Evolutionary conservation across 2,329 filamentous ascomycete species (phyloP), one percentile per base, ranked within the genome.

Genomic region (Truncatella angustata): DNA sequence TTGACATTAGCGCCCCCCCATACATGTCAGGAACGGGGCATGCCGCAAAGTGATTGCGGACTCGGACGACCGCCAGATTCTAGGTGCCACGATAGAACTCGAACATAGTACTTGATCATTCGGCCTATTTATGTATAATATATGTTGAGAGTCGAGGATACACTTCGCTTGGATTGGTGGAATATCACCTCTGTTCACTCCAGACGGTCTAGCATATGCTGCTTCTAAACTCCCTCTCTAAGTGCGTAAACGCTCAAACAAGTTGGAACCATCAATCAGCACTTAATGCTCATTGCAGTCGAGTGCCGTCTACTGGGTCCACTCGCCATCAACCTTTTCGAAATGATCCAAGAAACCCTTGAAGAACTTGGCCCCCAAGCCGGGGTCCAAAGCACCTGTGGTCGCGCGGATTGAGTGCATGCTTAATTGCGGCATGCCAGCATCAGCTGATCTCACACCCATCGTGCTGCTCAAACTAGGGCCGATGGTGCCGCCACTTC

Each of bases 351-450:
- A 81, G 70, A 96, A 96, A 2, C 87, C 91, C 76, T 90, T 88
- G 74, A 96, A 97, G 59, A 91, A 83, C 72, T 90, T 86, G 16
- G 94, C 88, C 4, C 92, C 93, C 58, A 97, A 73, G 0, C 93
- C 93, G 0, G 93, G 93, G 65, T 97, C 93, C 58, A 92, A 69
- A 34, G 82, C 81, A 2, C 93, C 93, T 0, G 90, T 96, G 0
- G 91, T 96, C 0, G 93, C 93, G 23, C 93, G 81, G 59, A 97
- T 88, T 49, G 85, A 90, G 70, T 97, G 93, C 93, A 97, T 97
- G 65, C 88, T 93, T 61, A 97, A 72, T 73, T 97, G 93, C 4
- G 91, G 86, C 63, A 97, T 86, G 12, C 93, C 93, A 1, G 90
- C 91, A 67, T 97, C 93, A 45, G 94, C 88, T 0, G 90, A 84